phyloP scores from a whole-genome alignment of 2,329 filamentous ascomycete species.

The Metarhizium robertsii region DNA sequence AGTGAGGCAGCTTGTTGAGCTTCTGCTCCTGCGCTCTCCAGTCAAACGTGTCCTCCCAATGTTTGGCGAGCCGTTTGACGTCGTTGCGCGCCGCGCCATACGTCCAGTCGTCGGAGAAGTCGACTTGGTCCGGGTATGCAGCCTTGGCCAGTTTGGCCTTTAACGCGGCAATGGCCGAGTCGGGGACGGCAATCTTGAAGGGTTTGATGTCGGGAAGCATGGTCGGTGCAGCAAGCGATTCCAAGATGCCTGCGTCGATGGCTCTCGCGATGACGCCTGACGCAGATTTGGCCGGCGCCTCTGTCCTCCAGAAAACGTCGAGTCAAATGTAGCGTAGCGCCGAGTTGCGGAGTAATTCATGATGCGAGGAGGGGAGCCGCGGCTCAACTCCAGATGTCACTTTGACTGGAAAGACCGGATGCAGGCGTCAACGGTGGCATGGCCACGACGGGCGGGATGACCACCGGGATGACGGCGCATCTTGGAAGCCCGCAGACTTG shows the following conservation, averaged over 20 bases:
- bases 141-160: constrained; percentile 21
- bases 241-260: not conserved
- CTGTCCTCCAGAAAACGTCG: not conserved
- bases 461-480: too few species aligned
- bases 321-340: too few species aligned
- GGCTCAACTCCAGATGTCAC: too few species aligned
- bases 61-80: constrained; percentile 23
- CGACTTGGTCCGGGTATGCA: constrained; percentile 18
- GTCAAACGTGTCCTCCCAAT: constrained; percentile 42
- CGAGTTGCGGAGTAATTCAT: too few species aligned
- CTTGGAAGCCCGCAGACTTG: too few species aligned
- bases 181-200: constrained; percentile 25
- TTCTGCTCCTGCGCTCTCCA: constrained; percentile 51
- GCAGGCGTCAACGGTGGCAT: too few species aligned
- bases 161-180: constrained; percentile 19
- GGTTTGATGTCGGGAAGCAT: constrained; percentile 16
- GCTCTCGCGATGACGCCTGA: not conserved
- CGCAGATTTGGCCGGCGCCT: not conserved
- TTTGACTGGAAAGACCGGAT: too few species aligned
- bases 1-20: constrained; percentile 52
- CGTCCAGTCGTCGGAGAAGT: constrained; percentile 23
- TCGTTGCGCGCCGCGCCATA: constrained; percentile 23
- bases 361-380: too few species aligned
- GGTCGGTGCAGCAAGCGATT: not conserved
- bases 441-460: too few species aligned